A percentile compares a stretch with the other conserved stretches of the same genome.
Evolutionary conservation across 352 stramenopile genomes (phyloP).

Genomic region (Nothophytophthora sp.): DNA sequence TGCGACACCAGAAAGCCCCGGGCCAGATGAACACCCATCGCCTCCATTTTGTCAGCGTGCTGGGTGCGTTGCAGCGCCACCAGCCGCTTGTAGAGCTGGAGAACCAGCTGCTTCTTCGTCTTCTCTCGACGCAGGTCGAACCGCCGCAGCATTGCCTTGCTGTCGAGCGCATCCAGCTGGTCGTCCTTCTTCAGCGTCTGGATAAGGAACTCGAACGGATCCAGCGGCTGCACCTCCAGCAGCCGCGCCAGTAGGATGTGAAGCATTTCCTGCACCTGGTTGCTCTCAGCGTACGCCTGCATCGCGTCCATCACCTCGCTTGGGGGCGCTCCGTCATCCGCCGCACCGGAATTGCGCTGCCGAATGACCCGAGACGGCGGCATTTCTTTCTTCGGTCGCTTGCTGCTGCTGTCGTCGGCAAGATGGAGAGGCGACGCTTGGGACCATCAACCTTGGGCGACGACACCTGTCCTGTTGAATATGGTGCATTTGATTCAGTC

Average conservation of each 20-base stretch:
- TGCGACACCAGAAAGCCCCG: constrained; percentile 48
- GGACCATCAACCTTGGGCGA: too few species aligned
- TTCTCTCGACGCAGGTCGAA: constrained; percentile 67
- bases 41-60: constrained; percentile 32
- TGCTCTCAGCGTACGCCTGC: constrained; percentile 51
- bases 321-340: constrained; percentile 12
- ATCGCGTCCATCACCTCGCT: constrained; percentile 57
- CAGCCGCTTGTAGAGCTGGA: constrained; percentile 53
- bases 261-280: constrained; percentile 68
- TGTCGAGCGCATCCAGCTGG: constrained; percentile 54
- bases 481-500: too few species aligned
- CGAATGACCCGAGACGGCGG: constrained; percentile 37
- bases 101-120: constrained; percentile 58
- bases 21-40: constrained; percentile 28
- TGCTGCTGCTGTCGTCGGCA: background rate
- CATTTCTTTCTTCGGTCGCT: constrained; percentile 9
- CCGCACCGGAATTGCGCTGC: constrained; percentile 20
- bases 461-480: too few species aligned
- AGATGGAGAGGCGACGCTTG: constrained; percentile 4
- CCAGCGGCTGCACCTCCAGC: constrained; percentile 63
- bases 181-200: constrained; percentile 49
- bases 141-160: constrained; percentile 34
- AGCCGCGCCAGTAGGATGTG: constrained; percentile 58
- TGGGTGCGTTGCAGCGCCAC: constrained; percentile 54
- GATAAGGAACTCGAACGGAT: constrained; percentile 71